Evolutionary conservation across 371 early-diverging fungal species (phyloP).

Genomic region (Apophysomyces trapeziformis): DNA sequence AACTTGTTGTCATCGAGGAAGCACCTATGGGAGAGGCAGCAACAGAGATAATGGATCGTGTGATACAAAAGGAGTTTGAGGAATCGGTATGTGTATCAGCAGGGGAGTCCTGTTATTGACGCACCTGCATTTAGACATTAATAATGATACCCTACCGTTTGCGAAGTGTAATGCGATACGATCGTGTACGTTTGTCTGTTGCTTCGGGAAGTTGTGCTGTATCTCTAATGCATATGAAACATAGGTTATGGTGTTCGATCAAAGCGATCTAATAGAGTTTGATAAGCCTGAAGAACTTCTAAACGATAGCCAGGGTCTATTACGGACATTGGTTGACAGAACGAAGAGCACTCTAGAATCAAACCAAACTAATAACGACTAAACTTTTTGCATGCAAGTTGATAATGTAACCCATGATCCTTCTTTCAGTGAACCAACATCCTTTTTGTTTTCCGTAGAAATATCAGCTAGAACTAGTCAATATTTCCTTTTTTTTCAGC

Average conservation of each 20-base stretch:
- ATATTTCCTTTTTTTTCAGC: background rate
- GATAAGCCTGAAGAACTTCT: conserved; percentile 63
- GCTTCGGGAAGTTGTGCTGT: conserved; percentile 32
- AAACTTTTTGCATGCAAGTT: background rate
- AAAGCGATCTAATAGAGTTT: conserved; percentile 79
- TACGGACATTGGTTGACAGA: conserved; percentile 39
- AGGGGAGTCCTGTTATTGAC: background rate
- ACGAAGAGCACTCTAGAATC: conserved; percentile 28
- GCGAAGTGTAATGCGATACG: conserved; percentile 67
- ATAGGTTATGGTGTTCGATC: conserved; percentile 58
- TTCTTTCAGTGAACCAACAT: background rate
- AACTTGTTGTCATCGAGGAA: conserved; percentile 83
- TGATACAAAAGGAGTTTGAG: conserved; percentile 80
- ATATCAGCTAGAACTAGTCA: too few species aligned
- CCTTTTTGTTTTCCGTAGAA: background rate
- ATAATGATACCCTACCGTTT: conserved; percentile 85
- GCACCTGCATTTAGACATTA: conserved; percentile 61
- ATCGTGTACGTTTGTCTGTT: conserved; percentile 33
- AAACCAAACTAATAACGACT: background rate
- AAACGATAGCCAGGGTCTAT: conserved; percentile 34
- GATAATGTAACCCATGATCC: background rate
- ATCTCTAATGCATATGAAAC: background rate
- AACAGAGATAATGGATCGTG: conserved; percentile 74
- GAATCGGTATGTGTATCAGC: conserved; percentile 48
- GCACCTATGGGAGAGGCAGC: conserved; percentile 71